These are phyloP conservation scores for Schizonepeta tenuifolia DNA, from an alignment of 257 asterid genomes.

Conservation along the genomic window DNA sequence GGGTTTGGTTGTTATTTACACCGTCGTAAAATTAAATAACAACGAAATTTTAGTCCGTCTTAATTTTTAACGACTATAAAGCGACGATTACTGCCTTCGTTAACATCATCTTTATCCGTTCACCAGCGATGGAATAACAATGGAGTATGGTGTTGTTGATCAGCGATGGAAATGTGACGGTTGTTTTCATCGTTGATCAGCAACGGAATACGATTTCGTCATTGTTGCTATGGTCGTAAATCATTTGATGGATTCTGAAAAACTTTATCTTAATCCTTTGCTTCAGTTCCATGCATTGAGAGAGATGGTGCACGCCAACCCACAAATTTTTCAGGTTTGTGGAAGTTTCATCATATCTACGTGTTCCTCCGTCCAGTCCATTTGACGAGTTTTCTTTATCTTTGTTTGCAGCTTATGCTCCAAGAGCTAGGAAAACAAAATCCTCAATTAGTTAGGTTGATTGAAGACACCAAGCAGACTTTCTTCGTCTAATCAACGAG, in stretches of 20 bases:
- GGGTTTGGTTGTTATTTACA: no score
- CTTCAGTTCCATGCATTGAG: constrained; percentile 80
- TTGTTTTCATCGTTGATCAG: no score
- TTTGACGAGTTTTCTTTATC: constrained; percentile 23
- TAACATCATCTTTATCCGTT: no score
- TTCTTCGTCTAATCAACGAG: constrained; percentile 82
- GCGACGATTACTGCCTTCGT: no score
- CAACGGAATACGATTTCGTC: no score
- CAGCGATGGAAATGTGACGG: no score
- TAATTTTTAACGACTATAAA: no score
- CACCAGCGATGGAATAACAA: no score
- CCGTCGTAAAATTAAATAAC: no score
- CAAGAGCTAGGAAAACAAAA: constrained; percentile 88
- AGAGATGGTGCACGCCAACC: constrained; percentile 87
- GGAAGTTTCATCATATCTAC: neutral
- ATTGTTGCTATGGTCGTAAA: no score
- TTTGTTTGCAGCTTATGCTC: constrained; percentile 75
- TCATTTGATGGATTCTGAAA: neutral
- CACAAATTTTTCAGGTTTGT: constrained; percentile 65
- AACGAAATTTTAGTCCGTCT: no score
- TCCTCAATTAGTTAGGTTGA: constrained; percentile 73
- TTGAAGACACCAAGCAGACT: constrained; percentile 90
- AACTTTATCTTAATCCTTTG: constrained; percentile 27
- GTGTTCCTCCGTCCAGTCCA: neutral
- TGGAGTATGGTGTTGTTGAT: no score